Evolutionary conservation across 2,329 filamentous ascomycete genomes (phyloP).

Genomic region (Stemphylium lycopersici): DNA sequence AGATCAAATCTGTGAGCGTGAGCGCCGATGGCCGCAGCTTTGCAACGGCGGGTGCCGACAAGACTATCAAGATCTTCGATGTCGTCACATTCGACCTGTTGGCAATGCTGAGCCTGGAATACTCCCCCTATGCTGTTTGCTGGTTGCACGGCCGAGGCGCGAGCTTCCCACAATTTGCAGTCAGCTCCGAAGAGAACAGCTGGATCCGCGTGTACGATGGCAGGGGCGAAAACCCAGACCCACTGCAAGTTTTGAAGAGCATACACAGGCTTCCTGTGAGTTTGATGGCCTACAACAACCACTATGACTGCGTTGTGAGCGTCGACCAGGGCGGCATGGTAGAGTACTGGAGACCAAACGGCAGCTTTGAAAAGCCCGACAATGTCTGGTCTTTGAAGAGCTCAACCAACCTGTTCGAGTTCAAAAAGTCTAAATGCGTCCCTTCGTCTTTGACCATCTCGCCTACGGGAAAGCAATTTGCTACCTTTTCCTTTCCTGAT

Average conservation of each 20-base stretch:
- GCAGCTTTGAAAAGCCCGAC: slow-evolving; percentile 85
- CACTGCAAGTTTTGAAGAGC: slow-evolving; percentile 76
- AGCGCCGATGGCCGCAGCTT: slow-evolving; percentile 93
- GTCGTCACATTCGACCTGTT: slow-evolving; percentile 75
- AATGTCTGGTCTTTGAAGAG: slow-evolving; percentile 94
- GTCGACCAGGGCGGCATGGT: slow-evolving; percentile 90
- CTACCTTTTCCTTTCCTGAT: slow-evolving; percentile 89
- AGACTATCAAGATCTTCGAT: slow-evolving; percentile 78
- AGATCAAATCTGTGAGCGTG: slow-evolving; percentile 81
- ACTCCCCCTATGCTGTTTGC: slow-evolving; percentile 78
- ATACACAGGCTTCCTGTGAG: slow-evolving; percentile 84
- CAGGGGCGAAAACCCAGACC: slow-evolving; percentile 76
- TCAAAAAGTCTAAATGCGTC: slow-evolving; percentile 88
- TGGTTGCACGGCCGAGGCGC: slow-evolving; percentile 88
- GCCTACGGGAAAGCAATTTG: slow-evolving; percentile 83
- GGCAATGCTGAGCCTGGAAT: slow-evolving; percentile 76
- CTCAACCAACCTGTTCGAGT: slow-evolving; percentile 91
- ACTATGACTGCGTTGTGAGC: slow-evolving; percentile 88
- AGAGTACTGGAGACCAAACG: slow-evolving; percentile 90
- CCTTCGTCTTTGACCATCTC: slow-evolving; percentile 85
- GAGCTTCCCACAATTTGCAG: slow-evolving; percentile 83
- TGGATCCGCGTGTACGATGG: slow-evolving; percentile 87
- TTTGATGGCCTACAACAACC: slow-evolving; percentile 86
- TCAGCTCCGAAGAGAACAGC: slow-evolving; percentile 76
- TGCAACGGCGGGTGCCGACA: slow-evolving; percentile 82